Evolutionary conservation across 306 rosid species (phyloP), one percentile per base, ranked within the genome.

Genomic region (Herpetospermum pedunculosum): DNA sequence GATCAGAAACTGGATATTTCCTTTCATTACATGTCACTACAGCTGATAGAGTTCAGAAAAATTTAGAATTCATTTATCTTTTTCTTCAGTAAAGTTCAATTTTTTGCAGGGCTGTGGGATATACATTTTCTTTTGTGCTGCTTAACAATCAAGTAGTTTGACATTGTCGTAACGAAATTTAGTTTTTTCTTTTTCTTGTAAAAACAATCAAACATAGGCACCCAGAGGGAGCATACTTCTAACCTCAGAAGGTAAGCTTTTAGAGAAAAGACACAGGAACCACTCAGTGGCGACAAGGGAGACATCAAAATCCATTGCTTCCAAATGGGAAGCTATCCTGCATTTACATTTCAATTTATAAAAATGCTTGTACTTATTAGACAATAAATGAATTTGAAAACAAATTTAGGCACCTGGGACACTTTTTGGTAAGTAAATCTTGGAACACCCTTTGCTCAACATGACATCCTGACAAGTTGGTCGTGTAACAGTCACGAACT

Each of bases 281-380:
- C 99, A 95, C 88, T 95, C 97, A 0, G 99, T 91, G 77, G 97
- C 89, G 69, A 95, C 97, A 81, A 95, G 99, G 76, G 99, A 95
- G 79, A 91, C 92, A 76, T 95, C 99, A 75, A 95, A 95, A 38
- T 88, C 96, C 83, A 95, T 73, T 72, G 85, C 85, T 82, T 91
- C 97, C 86, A 95, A 83, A 88, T 95, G 97, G 59, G 78, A 29
- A 4, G 96, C 91, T 40, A 91, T 81, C 90, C 99, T 95, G 92
- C 86, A 85, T 82, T 85, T 29, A 1, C 13, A 46, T 10, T 46
- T 41, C 52, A 70, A 18, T 46, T 70, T 26, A 43, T 26, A 8
- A 28, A 29, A 18, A 70, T 12, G 57, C 26, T 44, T 26, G 57
- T 3, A 28, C 41, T 43, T 16, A 46, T 1, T 25, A 43, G 73